Base-by-base conservation (phyloP, 139 green algal genomes). In the Yamagishiella unicocca region DNA sequence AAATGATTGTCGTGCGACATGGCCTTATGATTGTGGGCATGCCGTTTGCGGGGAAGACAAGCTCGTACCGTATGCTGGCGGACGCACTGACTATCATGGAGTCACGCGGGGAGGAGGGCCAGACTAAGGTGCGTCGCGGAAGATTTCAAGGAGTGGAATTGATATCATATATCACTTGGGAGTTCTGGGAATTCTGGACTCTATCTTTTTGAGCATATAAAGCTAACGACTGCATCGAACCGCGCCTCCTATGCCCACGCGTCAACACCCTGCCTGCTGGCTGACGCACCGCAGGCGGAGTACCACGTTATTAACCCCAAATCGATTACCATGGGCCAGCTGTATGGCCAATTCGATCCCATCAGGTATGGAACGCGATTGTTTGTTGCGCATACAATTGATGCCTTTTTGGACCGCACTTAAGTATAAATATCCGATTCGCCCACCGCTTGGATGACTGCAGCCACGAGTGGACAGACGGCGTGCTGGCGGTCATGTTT, bases 1-100 rank as follows among this genome's bases (percentile, higher is more conserved):
- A 98, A 90, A 98, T 98, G 96, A 94, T 98, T 35, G 93, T 96
- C n/a, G 95, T 98, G 46, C 92, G 95, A 0, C 95, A 97, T 89
- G 95, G 95, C 24, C 90, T 98, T 14, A 98, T 98, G 95, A 89
- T 97, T 61, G 95, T 98, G 43, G 95, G 95, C 21, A 86, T 93
- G 82, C 93, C 95, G 8, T 95, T 96, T 70, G 77, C 76, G 9
- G 94, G 94, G 58, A 96, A 96, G 76, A 95, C 90, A 7, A 70
- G 67, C 53, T 87, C 53, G 33, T 94, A 94, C 90, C 67, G 88
- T 19, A 85, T 95, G 50, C 92, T 96, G 29, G 92, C 92, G 7
- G 84, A 88, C 17, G 92, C 94, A 19, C 87, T 96, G 29, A 93
- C 87, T 2, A 77, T 93, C 50, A 94, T 96, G 91, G 55, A 87